Base-by-base conservation (phyloP, 257 asterid species). In the Plantago elongata region DNA sequence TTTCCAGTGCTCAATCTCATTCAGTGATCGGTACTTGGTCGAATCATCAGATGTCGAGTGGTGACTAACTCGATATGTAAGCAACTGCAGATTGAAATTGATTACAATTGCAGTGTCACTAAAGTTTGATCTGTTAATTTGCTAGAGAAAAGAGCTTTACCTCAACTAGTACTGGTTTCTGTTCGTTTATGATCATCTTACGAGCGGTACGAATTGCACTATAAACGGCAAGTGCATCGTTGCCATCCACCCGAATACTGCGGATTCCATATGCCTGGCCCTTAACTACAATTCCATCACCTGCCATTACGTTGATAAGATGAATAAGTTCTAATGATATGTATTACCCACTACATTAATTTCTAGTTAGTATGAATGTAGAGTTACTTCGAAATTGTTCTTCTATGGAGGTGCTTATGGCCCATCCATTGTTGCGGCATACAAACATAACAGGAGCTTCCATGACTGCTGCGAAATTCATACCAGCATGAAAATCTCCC, bases 381-480 rank as follows among this genome's bases (percentile, higher is more conserved):
- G 40, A 52, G 45, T 6, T 78, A 92, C 97, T 92, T 73, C 94
- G 77, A 64, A 92, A 92, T 30, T 89, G 97, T 5, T 92, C 78
- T 0, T 88, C 62, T 37, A 62, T 43, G 7, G 99, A 93, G 13
- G 96, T 89, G 82, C 99, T 92, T 57, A 92, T 89, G 69, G 97
- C 97, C 96, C 95, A 92, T 48, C 99, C 97, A 47, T 92, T 89
- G 83, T 92, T 92, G 57, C 99, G 93, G 67, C 97, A 86, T 48
- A 92, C 67, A 66, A 89, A 84, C 52, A 86, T 38, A 34, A 89
- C 88, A 0, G 99, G 95, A 49, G 83, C 94, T 49, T 87, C 95
- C 87, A 77, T 63, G 12, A 92, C 96, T 3, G 95, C 95, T 18
- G 97, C 96, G 68, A 92, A 89, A 71, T 92, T 92, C 78, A 89